Evolutionary conservation across 495 filamentous ascomycete species (phyloP).

Genomic region (Aspergillus incahuasiensis): DNA sequence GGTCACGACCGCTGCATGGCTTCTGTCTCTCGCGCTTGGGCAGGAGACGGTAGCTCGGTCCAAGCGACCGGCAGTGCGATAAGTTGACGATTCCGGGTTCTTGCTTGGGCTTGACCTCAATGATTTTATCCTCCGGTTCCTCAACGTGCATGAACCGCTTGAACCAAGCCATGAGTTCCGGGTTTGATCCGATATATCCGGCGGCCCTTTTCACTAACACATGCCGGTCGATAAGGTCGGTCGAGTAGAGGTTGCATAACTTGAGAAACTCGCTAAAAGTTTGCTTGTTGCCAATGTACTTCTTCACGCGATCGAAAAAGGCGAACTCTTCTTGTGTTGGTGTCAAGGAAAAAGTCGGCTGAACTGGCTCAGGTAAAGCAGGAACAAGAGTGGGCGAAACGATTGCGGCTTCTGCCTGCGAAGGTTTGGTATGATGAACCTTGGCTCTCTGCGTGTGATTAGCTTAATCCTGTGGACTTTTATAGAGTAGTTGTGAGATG

Average conservation of each 20-base stretch:
- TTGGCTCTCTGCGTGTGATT: slow-evolving; percentile 52
- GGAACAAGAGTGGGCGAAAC: slow-evolving; percentile 86
- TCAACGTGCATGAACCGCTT: slow-evolving; percentile 70
- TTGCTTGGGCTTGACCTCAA: slow-evolving; percentile 70
- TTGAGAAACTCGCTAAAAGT: slow-evolving; percentile 93
- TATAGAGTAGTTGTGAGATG: not conserved
- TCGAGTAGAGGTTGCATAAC: slow-evolving; percentile 87
- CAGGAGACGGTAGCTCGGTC: slow-evolving; percentile 89
- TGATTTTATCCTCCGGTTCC: slow-evolving; percentile 64
- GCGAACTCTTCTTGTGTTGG: slow-evolving; percentile 75
- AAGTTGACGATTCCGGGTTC: slow-evolving; percentile 75
- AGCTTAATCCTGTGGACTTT: not conserved
- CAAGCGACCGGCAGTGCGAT: slow-evolving; percentile 87
- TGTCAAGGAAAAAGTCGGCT: slow-evolving; percentile 54
- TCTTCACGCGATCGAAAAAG: slow-evolving; percentile 96
- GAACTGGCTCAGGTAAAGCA: slow-evolving; percentile 76
- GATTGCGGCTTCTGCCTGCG: slow-evolving; percentile 59
- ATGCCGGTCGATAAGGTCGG: slow-evolving; percentile 80
- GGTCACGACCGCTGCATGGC: slow-evolving; percentile 87
- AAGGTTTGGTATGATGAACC: slow-evolving; percentile 56
- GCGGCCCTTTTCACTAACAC: slow-evolving; percentile 75
- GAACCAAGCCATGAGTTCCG: slow-evolving; percentile 82
- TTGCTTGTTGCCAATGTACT: slow-evolving; percentile 87
- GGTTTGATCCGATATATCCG: slow-evolving; percentile 81
- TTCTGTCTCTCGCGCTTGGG: slow-evolving; percentile 84